A percentile compares a stretch with the other conserved stretches of the same genome.
phyloP scores from a whole-genome alignment of 495 filamentous ascomycete genomes.

The Xylaria scruposa region DNA sequence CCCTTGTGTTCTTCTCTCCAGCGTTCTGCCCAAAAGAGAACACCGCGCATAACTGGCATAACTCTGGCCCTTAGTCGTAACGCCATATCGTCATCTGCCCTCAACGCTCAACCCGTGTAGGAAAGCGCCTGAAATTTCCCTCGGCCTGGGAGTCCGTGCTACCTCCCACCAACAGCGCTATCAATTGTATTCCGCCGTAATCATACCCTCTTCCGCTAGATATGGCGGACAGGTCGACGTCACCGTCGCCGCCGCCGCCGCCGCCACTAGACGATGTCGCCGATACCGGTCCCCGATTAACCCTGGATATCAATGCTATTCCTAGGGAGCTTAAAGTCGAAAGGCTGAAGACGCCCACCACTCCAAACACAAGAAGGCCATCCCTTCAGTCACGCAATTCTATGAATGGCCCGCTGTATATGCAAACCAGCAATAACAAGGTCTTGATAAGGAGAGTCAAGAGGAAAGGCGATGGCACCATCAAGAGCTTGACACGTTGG shows the following conservation, averaged over 20 bases:
- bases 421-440: constrained; percentile 52
- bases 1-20: background rate
- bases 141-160: background rate
- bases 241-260: background rate
- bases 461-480: constrained; percentile 52
- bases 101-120: constrained; percentile 3
- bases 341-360: constrained; percentile 35
- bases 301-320: constrained; percentile 18
- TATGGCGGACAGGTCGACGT: constrained; percentile 23
- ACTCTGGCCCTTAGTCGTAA: background rate
- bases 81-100: constrained; percentile 2
- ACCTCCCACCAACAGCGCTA: constrained; percentile 5
- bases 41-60: background rate
- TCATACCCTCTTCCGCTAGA: background rate
- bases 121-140: background rate
- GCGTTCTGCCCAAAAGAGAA: background rate
- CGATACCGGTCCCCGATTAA: constrained; percentile 17
- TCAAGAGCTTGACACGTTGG: constrained; percentile 52
- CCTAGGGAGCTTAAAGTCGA: constrained; percentile 33
- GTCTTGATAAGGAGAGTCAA: constrained; percentile 54
- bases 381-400: constrained; percentile 42
- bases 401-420: constrained; percentile 58
- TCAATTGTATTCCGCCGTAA: background rate
- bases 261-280: constrained; percentile 19
- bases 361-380: constrained; percentile 36